Evolutionary conservation across 331 rosid species (phyloP).

Genomic region (Prunus yedoensis): DNA sequence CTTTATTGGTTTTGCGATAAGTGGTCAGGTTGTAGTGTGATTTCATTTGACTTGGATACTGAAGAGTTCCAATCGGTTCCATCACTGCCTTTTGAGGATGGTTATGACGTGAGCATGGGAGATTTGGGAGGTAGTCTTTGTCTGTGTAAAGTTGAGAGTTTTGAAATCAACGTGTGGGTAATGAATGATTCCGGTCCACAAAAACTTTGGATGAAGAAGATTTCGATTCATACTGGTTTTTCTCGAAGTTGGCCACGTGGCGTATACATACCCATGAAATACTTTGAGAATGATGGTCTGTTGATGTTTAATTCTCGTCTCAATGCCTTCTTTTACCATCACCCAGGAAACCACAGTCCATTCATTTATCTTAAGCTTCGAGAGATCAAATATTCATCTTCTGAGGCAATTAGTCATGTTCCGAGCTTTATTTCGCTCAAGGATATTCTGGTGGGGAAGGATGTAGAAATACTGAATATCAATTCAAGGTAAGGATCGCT

Average conservation of each 20-base stretch:
- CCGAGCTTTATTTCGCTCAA: slow-evolving; percentile 29
- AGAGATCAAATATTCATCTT: not conserved
- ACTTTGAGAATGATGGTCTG: not conserved
- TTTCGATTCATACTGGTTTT: not conserved
- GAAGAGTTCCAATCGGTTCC: slow-evolving; percentile 26
- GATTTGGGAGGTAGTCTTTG: slow-evolving; percentile 20
- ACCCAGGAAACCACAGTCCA: not conserved
- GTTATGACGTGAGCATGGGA: not conserved
- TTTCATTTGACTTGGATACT: slow-evolving; percentile 22
- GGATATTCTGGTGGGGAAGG: slow-evolving; percentile 12
- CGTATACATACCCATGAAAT: not conserved
- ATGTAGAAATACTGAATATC: slow-evolving; percentile 18
- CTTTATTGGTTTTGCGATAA: slow-evolving; percentile 24
- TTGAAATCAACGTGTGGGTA: slow-evolving; percentile 11
- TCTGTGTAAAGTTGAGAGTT: not conserved
- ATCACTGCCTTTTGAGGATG: not conserved
- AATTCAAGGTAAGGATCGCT: slow-evolving; percentile 7
- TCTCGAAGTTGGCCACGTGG: not conserved
- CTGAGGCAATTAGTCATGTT: slow-evolving; percentile 8
- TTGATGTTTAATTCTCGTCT: not conserved
- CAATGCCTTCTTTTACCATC: not conserved
- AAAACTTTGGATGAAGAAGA: slow-evolving; percentile 26
- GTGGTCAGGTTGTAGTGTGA: not conserved
- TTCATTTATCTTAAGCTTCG: not conserved
- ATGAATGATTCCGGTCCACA: slow-evolving; percentile 12